Base-by-base conservation (phyloP, 306 rosid species). In the Prunus fruticosa region DNA sequence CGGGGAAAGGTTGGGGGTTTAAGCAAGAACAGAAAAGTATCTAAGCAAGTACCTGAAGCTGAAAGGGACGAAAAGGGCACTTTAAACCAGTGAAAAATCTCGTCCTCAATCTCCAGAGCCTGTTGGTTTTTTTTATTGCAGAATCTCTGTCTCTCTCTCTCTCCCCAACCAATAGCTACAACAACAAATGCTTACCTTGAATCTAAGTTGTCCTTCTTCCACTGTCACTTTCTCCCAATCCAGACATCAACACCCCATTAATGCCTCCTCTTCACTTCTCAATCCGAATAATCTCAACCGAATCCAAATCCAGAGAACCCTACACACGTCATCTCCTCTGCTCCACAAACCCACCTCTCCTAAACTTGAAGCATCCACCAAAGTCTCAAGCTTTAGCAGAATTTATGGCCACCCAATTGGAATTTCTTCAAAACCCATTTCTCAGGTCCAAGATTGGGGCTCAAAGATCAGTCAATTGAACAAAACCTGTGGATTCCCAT, bases 151-250 rank as follows among this genome's bases (percentile, higher is more conserved):
- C 81, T 67, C 85, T 66, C 86, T 67, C n/a, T n/a, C 64, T n/a
- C 75, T 30, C 54, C 27, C 50, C 72, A 11, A 41, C 47, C 25
- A 25, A n/a, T n/a, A 51, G 23, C 65, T 20, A 32, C 27, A 75
- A 69, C 7, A 52, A 27, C 75, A 76, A 74, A 93, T 93, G 97
- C 75, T 84, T 13, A 60, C 96, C 73, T 73, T 83, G 30, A 87
- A 83, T 82, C 80, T 74, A 76, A 68, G 28, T 60, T 71, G 50
- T 65, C 82, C 87, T 8, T 63, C 89, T 9, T 76, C 96, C 75
- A 12, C 90, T 11, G 72, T 86, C 87, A 22, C 82, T 84, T 63
- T 83, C 87, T 70, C 73, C 68, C 83, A 83, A 84, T 82, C 85
- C 77, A 71, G 49, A 47, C 81, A 50, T 77, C 82, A 61, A 19